Conservation (phyloP, 2,329 filamentous ascomycete genomes). For the Ophiocordyceps camponoti-leonardi region DNA sequence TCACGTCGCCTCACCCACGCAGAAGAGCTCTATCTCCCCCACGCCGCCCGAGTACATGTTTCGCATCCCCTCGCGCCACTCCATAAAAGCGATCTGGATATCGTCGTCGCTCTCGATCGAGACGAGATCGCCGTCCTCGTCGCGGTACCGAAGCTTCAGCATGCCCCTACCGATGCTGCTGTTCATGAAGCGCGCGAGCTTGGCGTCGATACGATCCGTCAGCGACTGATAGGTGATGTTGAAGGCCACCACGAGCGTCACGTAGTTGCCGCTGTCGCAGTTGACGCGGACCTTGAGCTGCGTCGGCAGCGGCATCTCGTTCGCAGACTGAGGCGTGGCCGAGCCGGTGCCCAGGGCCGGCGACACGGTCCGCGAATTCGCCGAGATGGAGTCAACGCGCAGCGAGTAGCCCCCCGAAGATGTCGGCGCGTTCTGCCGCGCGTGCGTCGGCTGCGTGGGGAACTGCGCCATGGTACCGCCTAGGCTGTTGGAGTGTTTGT, state of each 20-base stretch:
- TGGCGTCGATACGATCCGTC: slow-evolving; percentile 90
- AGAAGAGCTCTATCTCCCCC: slow-evolving; percentile 82
- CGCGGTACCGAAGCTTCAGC: slow-evolving; percentile 75
- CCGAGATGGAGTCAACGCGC: slow-evolving; percentile 19
- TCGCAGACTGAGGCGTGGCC: slow-evolving; percentile 9
- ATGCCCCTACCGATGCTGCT: slow-evolving; percentile 69
- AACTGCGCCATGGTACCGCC: slow-evolving; percentile 38
- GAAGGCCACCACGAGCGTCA: slow-evolving; percentile 89
- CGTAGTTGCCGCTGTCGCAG: slow-evolving; percentile 68
- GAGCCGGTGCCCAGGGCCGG: slow-evolving; percentile 23
- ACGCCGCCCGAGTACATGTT: slow-evolving; percentile 48
- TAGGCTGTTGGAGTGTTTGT: slow-evolving; percentile 28
- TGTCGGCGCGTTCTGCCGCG: slow-evolving; percentile 27
- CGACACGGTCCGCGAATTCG: slow-evolving; percentile 26
- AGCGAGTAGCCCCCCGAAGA: slow-evolving; percentile 14
- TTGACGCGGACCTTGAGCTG: slow-evolving; percentile 95
- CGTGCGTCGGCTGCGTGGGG: slow-evolving; percentile 35
- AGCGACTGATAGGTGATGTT: slow-evolving; percentile 90
- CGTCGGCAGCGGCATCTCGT: slow-evolving; percentile 38
- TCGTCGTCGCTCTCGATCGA: slow-evolving; percentile 93
- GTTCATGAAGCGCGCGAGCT: slow-evolving; percentile 71
- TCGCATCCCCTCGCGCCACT: slow-evolving; percentile 61
- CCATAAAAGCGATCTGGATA: slow-evolving; percentile 86
- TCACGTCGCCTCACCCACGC: slow-evolving; percentile 34
- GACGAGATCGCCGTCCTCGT: slow-evolving; percentile 85